Evolutionary conservation across 805 yeast species (phyloP).

Genomic region (Metschnikowia bowlesiae): DNA sequence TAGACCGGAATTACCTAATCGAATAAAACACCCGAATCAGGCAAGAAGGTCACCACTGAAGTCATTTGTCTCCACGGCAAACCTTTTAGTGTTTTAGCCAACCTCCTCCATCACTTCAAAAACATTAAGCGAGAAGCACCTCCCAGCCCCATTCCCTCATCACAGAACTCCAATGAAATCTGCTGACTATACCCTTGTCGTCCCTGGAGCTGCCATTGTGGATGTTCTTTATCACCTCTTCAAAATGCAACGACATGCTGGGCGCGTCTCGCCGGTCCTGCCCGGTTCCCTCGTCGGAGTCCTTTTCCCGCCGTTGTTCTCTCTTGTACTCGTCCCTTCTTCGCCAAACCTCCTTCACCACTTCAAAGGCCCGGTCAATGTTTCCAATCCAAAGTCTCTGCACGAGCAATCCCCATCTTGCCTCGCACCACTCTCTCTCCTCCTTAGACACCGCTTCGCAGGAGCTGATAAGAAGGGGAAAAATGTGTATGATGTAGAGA

Average conservation of each 20-base stretch:
- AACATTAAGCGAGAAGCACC: conserved; percentile 39
- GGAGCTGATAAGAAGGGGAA: conserved; percentile 59
- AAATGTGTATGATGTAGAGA: conserved; percentile 56
- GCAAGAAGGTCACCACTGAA: not conserved
- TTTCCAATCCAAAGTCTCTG: conserved; percentile 62
- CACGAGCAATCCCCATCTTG: conserved; percentile 52
- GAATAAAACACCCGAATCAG: too few relatives aligned
- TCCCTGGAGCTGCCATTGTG: conserved; percentile 32
- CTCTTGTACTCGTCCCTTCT: conserved; percentile 46
- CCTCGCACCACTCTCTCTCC: conserved; percentile 58
- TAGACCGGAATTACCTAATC: too few relatives aligned
- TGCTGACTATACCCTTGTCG: conserved; percentile 38
- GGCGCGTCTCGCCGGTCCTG: conserved; percentile 6
- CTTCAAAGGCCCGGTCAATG: conserved; percentile 61
- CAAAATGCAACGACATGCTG: conserved; percentile 26
- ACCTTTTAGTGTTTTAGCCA: too few relatives aligned
- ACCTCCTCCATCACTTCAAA: not conserved
- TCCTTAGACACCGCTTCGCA: conserved; percentile 60
- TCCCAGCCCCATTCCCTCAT: conserved; percentile 81
- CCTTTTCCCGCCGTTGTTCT: conserved; percentile 20
- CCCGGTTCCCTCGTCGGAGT: conserved; percentile 6
- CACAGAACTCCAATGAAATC: conserved; percentile 63
- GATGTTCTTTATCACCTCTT: conserved; percentile 39
- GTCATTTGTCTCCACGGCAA: too few relatives aligned
- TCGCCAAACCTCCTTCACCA: conserved; percentile 68